Evolutionary conservation across 352 stramenopile genomes (phyloP).

Genomic region (Phytophthora quininea): DNA sequence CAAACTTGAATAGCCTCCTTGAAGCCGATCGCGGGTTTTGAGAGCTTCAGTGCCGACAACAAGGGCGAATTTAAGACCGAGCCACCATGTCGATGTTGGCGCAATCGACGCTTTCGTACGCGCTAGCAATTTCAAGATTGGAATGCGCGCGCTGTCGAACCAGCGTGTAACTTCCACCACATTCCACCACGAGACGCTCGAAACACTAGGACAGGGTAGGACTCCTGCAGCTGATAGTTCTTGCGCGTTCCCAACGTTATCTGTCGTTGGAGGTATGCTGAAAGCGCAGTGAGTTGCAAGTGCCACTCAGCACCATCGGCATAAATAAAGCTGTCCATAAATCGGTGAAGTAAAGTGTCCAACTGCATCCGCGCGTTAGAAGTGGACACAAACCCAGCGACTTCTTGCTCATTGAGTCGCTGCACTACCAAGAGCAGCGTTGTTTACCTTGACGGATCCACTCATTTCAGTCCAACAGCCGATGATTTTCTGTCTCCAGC

Average conservation of each 20-base stretch:
- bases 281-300: constrained; percentile 13
- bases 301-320: constrained; percentile 21
- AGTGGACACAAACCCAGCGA: constrained; percentile 15
- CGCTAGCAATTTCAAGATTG: constrained; percentile 23
- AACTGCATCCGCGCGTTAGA: constrained; percentile 17
- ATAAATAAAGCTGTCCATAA: constrained; percentile 22
- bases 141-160: constrained; percentile 22
- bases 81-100: constrained; percentile 23
- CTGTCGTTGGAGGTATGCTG: constrained; percentile 30
- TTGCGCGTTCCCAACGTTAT: constrained; percentile 17
- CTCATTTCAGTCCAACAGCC: constrained; percentile 20
- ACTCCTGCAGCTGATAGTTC: constrained; percentile 14
- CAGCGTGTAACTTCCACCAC: constrained; percentile 15
- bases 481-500: constrained; percentile 26
- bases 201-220: constrained; percentile 10
- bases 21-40: constrained; percentile 23
- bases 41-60: constrained; percentile 21
- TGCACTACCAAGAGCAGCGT: constrained; percentile 4
- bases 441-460: background rate
- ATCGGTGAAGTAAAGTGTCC: constrained; percentile 26
- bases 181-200: constrained; percentile 18
- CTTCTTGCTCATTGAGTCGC: constrained; percentile 22
- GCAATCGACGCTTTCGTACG: constrained; percentile 16
- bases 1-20: constrained; percentile 22
- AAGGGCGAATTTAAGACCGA: constrained; percentile 24